These are phyloP conservation scores for Aspergillus hiratsukae DNA, from an alignment of 2,329 filamentous ascomycete species.

Conservation along the genomic window DNA sequence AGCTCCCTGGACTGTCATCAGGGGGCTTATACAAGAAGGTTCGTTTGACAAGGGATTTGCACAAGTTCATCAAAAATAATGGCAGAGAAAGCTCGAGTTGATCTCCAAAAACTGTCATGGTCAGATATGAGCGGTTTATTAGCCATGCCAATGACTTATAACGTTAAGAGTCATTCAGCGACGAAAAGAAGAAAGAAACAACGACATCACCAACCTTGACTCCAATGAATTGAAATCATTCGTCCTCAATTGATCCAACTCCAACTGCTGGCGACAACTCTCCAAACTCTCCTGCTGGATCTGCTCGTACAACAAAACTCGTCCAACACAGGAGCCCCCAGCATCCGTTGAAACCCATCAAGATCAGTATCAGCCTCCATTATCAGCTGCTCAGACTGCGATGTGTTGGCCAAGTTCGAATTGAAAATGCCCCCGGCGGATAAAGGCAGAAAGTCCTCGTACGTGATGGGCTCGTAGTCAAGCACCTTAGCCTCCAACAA, in stretches of 20 bases:
- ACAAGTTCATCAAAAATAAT: no score
- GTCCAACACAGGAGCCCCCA: conserved; percentile 19
- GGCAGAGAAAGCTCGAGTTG: no score
- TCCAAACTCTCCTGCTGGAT: conserved; percentile 23
- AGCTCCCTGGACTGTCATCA: no score
- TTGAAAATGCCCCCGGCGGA: conserved; percentile 52
- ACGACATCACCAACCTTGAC: not conserved
- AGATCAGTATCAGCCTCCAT: conserved; percentile 23
- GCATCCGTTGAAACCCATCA: conserved; percentile 21
- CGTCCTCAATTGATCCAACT: conserved; percentile 1
- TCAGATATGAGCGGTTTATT: no score
- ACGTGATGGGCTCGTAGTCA: conserved; percentile 44
- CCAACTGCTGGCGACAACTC: conserved; percentile 17
- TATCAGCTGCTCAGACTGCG: conserved; percentile 19
- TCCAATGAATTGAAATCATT: not conserved
- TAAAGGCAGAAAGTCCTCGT: conserved; percentile 53
- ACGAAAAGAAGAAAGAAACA: not conserved
- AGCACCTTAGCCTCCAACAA: conserved; percentile 34
- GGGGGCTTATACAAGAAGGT: no score
- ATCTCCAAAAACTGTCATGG: no score
- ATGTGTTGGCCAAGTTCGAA: conserved; percentile 36
- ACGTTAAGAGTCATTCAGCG: no score
- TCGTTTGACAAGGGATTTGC: no score
- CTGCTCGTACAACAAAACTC: conserved; percentile 25
- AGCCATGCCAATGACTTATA: no score